These are phyloP conservation scores for Coleophoma crateriformis DNA, from an alignment of 2,329 filamentous ascomycete species.

Conservation along the genomic window DNA sequence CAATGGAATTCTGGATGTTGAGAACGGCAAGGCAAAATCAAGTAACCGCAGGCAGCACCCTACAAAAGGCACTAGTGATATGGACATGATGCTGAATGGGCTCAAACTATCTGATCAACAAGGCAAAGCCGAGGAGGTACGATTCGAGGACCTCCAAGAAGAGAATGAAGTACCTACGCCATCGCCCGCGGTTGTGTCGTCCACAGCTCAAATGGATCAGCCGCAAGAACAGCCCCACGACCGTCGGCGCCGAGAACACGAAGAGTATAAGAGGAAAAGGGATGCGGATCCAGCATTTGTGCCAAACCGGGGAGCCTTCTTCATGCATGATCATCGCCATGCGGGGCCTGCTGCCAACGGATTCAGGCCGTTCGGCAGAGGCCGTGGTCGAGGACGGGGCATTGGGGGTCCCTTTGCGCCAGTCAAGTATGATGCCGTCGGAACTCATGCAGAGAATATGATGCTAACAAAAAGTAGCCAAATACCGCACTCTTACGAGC, in stretches of 20 bases:
- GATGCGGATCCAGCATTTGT: slow-evolving; percentile 91
- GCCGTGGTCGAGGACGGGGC: slow-evolving; percentile 53
- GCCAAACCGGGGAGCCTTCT: slow-evolving; percentile 89
- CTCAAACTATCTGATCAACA: slow-evolving; percentile 22
- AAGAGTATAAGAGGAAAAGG: slow-evolving; percentile 82
- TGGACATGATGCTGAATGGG: slow-evolving; percentile 54
- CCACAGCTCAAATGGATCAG: slow-evolving; percentile 32
- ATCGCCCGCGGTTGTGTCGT: slow-evolving; percentile 26
- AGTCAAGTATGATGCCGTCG: slow-evolving; percentile 49
- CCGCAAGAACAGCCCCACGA: slow-evolving; percentile 58
- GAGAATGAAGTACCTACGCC: slow-evolving; percentile 19
- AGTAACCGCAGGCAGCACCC: slow-evolving; percentile 18
- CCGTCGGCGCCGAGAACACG: slow-evolving; percentile 75
- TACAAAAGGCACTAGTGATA: slow-evolving; percentile 36
- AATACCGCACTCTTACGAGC: slow-evolving; percentile 46
- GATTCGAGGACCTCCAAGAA: slow-evolving; percentile 26
- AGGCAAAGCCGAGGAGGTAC: slow-evolving; percentile 15
- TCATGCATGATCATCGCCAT: slow-evolving; percentile 90
- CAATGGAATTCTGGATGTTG: slow-evolving; percentile 26
- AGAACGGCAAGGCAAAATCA: slow-evolving; percentile 19
- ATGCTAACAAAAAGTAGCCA: slow-evolving; percentile 29
- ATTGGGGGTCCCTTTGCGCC: slow-evolving; percentile 54
- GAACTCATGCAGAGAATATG: slow-evolving; percentile 6
- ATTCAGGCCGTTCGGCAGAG: slow-evolving; percentile 66
- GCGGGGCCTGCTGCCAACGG: slow-evolving; percentile 72